These are phyloP conservation scores for Curvularia lunata DNA, from an alignment of 2,329 filamentous ascomycete genomes.

Conservation along the genomic window DNA sequence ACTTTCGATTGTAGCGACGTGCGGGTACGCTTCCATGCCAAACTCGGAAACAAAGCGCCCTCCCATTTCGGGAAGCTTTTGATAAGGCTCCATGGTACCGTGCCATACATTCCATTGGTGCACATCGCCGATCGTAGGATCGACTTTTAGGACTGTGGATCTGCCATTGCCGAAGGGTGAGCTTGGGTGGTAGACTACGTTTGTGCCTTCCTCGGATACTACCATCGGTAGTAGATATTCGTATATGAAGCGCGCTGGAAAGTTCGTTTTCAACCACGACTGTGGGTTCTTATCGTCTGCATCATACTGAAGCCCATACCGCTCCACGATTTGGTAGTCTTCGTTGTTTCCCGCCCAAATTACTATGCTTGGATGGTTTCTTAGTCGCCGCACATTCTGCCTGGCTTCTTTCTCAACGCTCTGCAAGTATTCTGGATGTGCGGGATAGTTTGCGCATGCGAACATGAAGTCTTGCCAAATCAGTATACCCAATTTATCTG, in stretches of 20 bases:
- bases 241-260: slow-evolving; percentile 92
- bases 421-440: slow-evolving; percentile 65
- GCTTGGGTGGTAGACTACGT: slow-evolving; percentile 75
- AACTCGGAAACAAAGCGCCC: slow-evolving; percentile 94
- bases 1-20: slow-evolving; percentile 79
- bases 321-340: slow-evolving; percentile 86
- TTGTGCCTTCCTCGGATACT: slow-evolving; percentile 69
- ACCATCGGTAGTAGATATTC: slow-evolving; percentile 77
- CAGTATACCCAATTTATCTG: slow-evolving; percentile 76
- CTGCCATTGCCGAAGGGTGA: slow-evolving; percentile 85
- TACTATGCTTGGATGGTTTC: slow-evolving; percentile 85
- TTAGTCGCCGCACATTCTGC: slow-evolving; percentile 70
- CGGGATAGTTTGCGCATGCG: slow-evolving; percentile 67
- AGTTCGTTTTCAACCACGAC: slow-evolving; percentile 84
- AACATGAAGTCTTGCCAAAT: slow-evolving; percentile 92
- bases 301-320: slow-evolving; percentile 74
- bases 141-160: slow-evolving; percentile 50
- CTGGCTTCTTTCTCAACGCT: slow-evolving; percentile 59
- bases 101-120: slow-evolving; percentile 99
- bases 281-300: slow-evolving; percentile 77
- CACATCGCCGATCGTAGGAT: slow-evolving; percentile 84
- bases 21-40: slow-evolving; percentile 91
- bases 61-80: slow-evolving; percentile 78
- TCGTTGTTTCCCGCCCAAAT: slow-evolving; percentile 95
- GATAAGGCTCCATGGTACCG: slow-evolving; percentile 89